A percentile compares a stretch with the other conserved stretches of the same genome.
phyloP scores from a whole-genome alignment of 805 yeast genomes.

The Isabelozyma gotoi region DNA sequence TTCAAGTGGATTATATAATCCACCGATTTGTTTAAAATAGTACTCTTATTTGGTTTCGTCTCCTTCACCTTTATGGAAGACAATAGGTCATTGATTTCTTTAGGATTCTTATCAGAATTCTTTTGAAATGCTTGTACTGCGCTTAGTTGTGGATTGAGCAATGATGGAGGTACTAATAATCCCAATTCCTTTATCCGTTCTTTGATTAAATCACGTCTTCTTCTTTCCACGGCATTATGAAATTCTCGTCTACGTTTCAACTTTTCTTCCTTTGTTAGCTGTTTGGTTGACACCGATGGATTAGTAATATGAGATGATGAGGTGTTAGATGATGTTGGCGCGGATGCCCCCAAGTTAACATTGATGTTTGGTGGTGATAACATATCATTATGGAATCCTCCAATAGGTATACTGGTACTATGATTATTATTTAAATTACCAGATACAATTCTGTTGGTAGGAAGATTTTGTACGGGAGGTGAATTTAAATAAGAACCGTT shows the following conservation, averaged over 20 bases:
- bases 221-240: conserved; percentile 91
- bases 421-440: conserved; percentile 8
- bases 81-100: conserved; percentile 35
- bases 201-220: conserved; percentile 87
- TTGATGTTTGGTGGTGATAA: conserved; percentile 25
- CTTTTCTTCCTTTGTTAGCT: conserved; percentile 63
- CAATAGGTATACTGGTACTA: conserved; percentile 17
- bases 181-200: conserved; percentile 86
- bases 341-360: conserved; percentile 28
- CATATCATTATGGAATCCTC: conserved; percentile 15
- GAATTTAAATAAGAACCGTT: conserved; percentile 32
- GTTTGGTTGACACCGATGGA: conserved; percentile 28
- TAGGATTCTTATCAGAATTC: conserved; percentile 24
- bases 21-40: conserved; percentile 73
- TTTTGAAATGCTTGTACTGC: conserved; percentile 44
- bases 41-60: conserved; percentile 78
- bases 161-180: conserved; percentile 72
- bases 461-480: conserved; percentile 29
- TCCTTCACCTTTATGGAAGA: conserved; percentile 53
- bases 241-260: conserved; percentile 78
- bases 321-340: conserved; percentile 17
- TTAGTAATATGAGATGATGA: conserved; percentile 2
- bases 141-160: conserved; percentile 48
- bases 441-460: conserved; percentile 8
- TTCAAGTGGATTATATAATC: conserved; percentile 72